Evolutionary conservation across 2,329 filamentous ascomycete genomes (phyloP).

Genomic region (Balansia obtecta): DNA sequence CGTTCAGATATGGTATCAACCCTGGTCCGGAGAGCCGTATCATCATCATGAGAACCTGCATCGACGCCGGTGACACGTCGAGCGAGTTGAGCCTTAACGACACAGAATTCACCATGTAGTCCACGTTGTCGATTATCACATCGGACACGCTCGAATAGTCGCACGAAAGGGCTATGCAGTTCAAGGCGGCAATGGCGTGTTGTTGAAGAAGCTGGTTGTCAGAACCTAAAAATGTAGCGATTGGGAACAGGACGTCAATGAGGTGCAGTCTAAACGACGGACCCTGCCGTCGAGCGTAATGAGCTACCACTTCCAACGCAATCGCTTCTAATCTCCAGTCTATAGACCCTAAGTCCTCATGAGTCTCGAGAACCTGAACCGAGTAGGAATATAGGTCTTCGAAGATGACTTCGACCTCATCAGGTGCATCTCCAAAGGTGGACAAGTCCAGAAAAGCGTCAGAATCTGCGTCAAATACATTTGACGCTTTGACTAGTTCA

Average conservation of each 20-base stretch:
- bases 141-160: slow-evolving; percentile 63
- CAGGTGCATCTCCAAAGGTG: slow-evolving; percentile 21
- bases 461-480: slow-evolving; percentile 38
- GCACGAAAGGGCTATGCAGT: slow-evolving; percentile 64
- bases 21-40: slow-evolving; percentile 71
- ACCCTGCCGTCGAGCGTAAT: slow-evolving; percentile 57
- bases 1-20: slow-evolving; percentile 79
- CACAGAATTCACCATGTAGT: slow-evolving; percentile 92
- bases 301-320: slow-evolving; percentile 67
- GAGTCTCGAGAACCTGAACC: slow-evolving; percentile 45
- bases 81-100: slow-evolving; percentile 82
- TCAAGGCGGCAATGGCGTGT: slow-evolving; percentile 74
- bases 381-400: slow-evolving; percentile 61
- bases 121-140: slow-evolving; percentile 79
- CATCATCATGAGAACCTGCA: slow-evolving; percentile 90
- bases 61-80: slow-evolving; percentile 82
- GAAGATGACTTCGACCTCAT: slow-evolving; percentile 34
- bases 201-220: slow-evolving; percentile 52
- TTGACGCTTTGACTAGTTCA: slow-evolving; percentile 51
- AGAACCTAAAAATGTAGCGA: slow-evolving; percentile 80
- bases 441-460: slow-evolving; percentile 53
- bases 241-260: slow-evolving; percentile 81
- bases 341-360: slow-evolving; percentile 31
- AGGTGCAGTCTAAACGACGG: slow-evolving; percentile 69
- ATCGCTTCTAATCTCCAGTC: slow-evolving; percentile 70